Percentiles rank a stretch among this genome's conserved stretches.
phyloP scores from a whole-genome alignment of 352 stramenopile genomes.

The Phytophthora nicotianae region DNA sequence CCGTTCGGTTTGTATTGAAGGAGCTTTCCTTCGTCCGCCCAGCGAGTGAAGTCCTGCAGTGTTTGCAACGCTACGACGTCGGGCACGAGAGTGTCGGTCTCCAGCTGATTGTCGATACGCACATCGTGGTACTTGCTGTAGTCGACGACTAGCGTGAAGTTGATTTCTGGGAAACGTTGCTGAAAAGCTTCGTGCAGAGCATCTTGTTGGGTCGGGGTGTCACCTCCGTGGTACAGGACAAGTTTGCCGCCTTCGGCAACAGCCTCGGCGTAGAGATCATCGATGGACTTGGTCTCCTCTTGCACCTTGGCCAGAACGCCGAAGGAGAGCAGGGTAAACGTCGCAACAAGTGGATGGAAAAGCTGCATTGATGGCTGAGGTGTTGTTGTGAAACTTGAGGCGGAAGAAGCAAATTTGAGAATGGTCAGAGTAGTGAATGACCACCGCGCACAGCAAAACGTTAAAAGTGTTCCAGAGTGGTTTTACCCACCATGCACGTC shows the following conservation, averaged over 20 bases:
- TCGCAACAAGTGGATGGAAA: conserved; percentile 6
- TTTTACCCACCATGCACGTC: not conserved
- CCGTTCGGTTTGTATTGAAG: conserved; percentile 51
- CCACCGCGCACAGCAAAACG: conserved; percentile 1
- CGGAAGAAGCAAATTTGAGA: conserved; percentile 19
- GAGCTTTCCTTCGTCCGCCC: conserved; percentile 40
- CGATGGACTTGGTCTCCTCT: conserved; percentile 51
- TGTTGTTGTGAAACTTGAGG: conserved; percentile 8
- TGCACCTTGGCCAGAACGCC: conserved; percentile 3
- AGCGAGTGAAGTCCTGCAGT: conserved; percentile 53
- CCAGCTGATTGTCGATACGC: conserved; percentile 66
- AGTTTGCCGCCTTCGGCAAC: conserved; percentile 55
- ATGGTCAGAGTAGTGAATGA: conserved; percentile 6
- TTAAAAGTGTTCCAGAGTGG: not conserved
- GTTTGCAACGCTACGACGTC: conserved; percentile 54
- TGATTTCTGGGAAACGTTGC: conserved; percentile 50
- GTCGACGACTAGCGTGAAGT: conserved; percentile 65
- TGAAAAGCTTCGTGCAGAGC: conserved; percentile 25
- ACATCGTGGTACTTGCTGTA: conserved; percentile 66
- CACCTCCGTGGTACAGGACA: conserved; percentile 47
- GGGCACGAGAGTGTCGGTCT: conserved; percentile 45
- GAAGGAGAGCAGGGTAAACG: conserved; percentile 10
- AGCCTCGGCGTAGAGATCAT: conserved; percentile 46
- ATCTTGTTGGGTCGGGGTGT: conserved; percentile 41
- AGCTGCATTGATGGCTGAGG: conserved; percentile 15